A percentile compares a stretch with the other conserved stretches of the same genome.
Evolutionary conservation across 2,329 filamentous ascomycete genomes (phyloP).

Genomic region (Hypoxylon sp.): DNA sequence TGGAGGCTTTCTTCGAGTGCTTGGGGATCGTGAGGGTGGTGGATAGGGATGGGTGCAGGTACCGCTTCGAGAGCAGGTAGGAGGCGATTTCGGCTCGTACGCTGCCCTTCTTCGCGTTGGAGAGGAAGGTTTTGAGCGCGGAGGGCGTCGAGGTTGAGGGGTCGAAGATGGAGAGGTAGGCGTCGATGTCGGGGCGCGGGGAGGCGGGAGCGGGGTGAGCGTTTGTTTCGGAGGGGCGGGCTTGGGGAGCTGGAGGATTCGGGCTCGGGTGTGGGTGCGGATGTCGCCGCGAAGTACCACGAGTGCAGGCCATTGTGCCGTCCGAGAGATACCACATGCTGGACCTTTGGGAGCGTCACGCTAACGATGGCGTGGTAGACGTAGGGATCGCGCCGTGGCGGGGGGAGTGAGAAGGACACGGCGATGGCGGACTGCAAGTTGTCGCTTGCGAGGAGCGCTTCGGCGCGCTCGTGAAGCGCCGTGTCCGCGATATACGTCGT

Average conservation of each 20-base stretch:
- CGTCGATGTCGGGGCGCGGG: constrained; percentile 72
- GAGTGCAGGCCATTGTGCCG: constrained; percentile 63
- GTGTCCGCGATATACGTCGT: constrained; percentile 58
- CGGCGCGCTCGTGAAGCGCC: constrained; percentile 57
- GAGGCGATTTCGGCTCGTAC: constrained; percentile 70
- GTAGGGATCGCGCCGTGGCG: constrained; percentile 59
- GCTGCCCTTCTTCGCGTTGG: constrained; percentile 68
- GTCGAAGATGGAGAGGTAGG: constrained; percentile 78
- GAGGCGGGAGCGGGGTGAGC: constrained; percentile 58
- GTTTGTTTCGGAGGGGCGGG: constrained; percentile 11
- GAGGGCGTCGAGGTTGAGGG: constrained; percentile 72
- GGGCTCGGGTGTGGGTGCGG: constrained; percentile 7
- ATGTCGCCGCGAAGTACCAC: constrained; percentile 62
- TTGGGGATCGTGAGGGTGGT: constrained; percentile 61
- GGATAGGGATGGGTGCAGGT: constrained; percentile 63
- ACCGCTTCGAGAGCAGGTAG: constrained; percentile 69
- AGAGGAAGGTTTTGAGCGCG: constrained; percentile 72
- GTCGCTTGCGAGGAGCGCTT: constrained; percentile 56
- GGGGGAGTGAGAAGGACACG: constrained; percentile 62
- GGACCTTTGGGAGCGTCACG: constrained; percentile 65
- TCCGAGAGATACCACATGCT: constrained; percentile 63
- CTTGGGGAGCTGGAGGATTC: constrained; percentile 9
- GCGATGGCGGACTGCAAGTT: constrained; percentile 63
- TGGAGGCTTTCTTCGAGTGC: constrained; percentile 58
- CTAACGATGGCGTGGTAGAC: constrained; percentile 68